Base-by-base conservation (phyloP, 345 rosid species). In the Mangifera indica region DNA sequence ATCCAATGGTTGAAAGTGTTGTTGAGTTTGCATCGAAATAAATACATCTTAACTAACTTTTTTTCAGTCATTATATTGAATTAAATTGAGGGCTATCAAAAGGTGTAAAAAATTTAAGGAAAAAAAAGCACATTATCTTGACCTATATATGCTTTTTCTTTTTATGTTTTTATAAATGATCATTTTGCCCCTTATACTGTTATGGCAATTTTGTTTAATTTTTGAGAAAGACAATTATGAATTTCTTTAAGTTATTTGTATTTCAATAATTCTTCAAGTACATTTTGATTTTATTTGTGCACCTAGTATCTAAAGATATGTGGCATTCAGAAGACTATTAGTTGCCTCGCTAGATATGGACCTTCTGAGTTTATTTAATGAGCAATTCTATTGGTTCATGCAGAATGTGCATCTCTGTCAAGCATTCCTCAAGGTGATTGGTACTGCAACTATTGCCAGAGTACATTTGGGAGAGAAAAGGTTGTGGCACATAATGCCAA, bases 401-500 rank as follows among this genome's bases (percentile, higher is more conserved):
- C 87, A 95, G 99, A 89, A 71, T 95, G 99, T 69, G 89, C 86
- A 48, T 85, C 87, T 76, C 83, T 93, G 52, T 73, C 88, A 62
- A 85, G 79, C 75, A 62, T 91, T 72, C 98, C 99, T 46, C 87
- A 76, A 48, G 96, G 98, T 69, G 84, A 83, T 78, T 95, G 99
- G 99, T 87, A 88, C 70, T 95, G 99, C 87, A 83, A 87, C 71
- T 89, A 85, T 82, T 95, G 99, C 77, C 80, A 85, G 84, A 87
- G 82, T 74, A 76, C 76, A 78, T 82, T 86, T 75, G 80, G 86
- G 77, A 87, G 83, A 82, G 96, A 91, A 67, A 85, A 75, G 69
- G 82, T 80, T 60, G 87, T 81, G 64, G 91, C 82, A 80, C 74
- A 79, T 68, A 89, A 83, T 81, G 86, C 85, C 64, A 88, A 89